Base-by-base conservation (phyloP, 2,329 filamentous ascomycete species). In the Ceratocystis colombiana region DNA sequence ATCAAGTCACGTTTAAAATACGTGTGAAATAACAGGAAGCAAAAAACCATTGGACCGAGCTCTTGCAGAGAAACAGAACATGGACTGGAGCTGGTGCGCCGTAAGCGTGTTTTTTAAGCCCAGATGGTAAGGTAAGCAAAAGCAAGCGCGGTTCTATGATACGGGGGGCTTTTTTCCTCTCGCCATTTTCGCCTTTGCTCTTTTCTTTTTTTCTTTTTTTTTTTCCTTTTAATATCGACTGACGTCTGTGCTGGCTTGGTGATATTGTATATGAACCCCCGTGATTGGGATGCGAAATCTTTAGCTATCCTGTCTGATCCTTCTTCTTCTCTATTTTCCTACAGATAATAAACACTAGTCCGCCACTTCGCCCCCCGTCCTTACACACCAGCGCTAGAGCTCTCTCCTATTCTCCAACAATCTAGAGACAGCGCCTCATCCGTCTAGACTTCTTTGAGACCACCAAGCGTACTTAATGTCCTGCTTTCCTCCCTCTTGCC, bases 161-260 rank as follows among this genome's bases (percentile, higher is more conserved):
- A 53, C n/a, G 7, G n/a, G n/a, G 22, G 7, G 1, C 3, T 12
- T 30, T 7, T 30, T 37, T 59, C 8, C 30, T 20, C 55, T n/a
- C 2, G 12, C 53, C 53, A n/a, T 59, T 59, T 20, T 59, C 10
- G 12, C 37, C 37, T 41, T 41, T 12, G 37, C 12, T 41, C 15
- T n/a, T 59, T n/a, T 10, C 15, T 20, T n/a, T 59, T 37, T 33
- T 59, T 37, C 7, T 37, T 17, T n/a, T 15, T 57, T n/a, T 2
- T 15, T 33, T 33, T 1, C n/a, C 22, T 20, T 37, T 20, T 30
- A 59, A 59, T 37, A 59, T 59, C 28, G 10, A 41, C 37, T 15
- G 37, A 59, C 28, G 28, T 59, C 55, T 59, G 55, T 59, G 55
- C 55, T 59, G 55, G 25, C 28, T 59, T 59, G 15, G 55, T 59